A percentile compares a stretch with the other conserved stretches of the same genome.
Evolutionary conservation across 73 alveolate species (phyloP).

Genomic region (Paramecium biaurelia): DNA sequence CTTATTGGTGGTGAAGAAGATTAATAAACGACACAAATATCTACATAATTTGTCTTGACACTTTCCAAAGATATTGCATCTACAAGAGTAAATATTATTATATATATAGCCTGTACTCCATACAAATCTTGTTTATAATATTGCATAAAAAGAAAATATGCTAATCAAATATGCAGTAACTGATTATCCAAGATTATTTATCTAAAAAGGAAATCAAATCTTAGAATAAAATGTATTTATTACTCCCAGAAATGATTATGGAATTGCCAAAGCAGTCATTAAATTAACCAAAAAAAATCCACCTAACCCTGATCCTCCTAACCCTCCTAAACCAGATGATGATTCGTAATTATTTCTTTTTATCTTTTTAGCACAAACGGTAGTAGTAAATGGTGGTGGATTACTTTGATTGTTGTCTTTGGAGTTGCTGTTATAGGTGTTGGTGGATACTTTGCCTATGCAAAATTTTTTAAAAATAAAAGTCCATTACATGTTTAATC

Average conservation of each 20-base stretch:
- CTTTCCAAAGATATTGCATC: neutral
- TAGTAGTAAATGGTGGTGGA: conserved; percentile 34
- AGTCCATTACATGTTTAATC: neutral
- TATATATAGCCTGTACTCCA: neutral
- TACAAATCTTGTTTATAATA: neutral
- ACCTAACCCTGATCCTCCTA: neutral
- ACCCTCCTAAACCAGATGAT: neutral
- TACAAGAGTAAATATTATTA: neutral
- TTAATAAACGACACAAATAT: neutral
- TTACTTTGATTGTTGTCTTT: neutral
- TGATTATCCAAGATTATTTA: neutral
- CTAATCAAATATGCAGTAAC: neutral
- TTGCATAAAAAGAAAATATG: neutral
- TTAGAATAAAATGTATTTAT: neutral
- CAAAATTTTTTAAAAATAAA: neutral
- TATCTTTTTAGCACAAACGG: neutral
- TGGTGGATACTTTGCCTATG: neutral
- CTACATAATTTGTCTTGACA: neutral
- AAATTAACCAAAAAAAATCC: neutral
- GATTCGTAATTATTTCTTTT: neutral
- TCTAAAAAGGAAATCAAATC: neutral
- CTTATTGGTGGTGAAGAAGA: conserved; percentile 11
- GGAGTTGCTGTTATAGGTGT: neutral
- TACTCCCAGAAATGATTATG: neutral
- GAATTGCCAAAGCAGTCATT: neutral